Evolutionary conservation across 805 yeast species (phyloP).

Genomic region (Yueomyces sp.): DNA sequence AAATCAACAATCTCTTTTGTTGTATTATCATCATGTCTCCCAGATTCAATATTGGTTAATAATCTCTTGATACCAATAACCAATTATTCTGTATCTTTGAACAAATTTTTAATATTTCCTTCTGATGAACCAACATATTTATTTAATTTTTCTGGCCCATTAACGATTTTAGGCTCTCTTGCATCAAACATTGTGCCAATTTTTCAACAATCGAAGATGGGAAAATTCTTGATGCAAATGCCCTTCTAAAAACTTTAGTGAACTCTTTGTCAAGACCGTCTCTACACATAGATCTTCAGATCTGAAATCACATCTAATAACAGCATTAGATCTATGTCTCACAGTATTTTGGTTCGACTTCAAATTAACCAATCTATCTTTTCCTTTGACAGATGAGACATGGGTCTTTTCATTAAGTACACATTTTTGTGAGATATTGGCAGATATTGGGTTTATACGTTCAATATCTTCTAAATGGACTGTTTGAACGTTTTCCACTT

Average conservation of each 20-base stretch:
- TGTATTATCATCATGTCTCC: constrained; percentile 44
- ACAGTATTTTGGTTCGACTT: constrained; percentile 39
- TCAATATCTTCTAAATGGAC: constrained; percentile 49
- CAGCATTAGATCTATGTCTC: constrained; percentile 78
- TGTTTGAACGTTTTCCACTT: constrained; percentile 44
- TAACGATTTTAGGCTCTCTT: constrained; percentile 91
- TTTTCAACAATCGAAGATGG: constrained; percentile 88
- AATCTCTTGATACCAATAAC: constrained; percentile 47
- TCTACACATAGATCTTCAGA: constrained; percentile 94
- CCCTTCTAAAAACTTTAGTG: constrained; percentile 88
- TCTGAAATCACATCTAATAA: constrained; percentile 88
- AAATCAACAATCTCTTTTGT: constrained; percentile 43
- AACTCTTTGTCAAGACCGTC: constrained; percentile 91
- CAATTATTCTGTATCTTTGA: constrained; percentile 81
- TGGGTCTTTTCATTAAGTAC: constrained; percentile 68
- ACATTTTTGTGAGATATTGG: constrained; percentile 57
- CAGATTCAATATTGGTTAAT: constrained; percentile 47
- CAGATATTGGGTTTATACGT: constrained; percentile 23
- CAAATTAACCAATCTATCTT: constrained; percentile 62
- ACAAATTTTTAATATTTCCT: constrained; percentile 87
- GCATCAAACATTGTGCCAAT: constrained; percentile 96
- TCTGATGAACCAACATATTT: constrained; percentile 95
- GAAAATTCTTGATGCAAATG: constrained; percentile 89
- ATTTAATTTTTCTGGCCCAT: constrained; percentile 94
- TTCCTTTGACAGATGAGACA: constrained; percentile 64